These are phyloP conservation scores for Cerioporus squamosus DNA, from an alignment of 1,284 basidiomycete species.

Conservation along the genomic window DNA sequence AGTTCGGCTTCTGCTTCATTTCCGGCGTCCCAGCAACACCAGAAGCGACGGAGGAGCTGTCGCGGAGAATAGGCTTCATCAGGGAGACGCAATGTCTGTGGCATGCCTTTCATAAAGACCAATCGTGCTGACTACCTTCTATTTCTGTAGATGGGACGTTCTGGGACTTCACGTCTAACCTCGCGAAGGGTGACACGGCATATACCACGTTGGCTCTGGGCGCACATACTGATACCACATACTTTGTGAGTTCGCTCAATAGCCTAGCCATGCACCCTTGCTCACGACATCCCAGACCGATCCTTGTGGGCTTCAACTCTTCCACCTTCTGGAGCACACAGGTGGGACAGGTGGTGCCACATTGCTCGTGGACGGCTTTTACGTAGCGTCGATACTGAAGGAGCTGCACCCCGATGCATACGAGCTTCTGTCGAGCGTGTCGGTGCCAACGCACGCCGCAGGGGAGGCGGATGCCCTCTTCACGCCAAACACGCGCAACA, in stretches of 20 bases:
- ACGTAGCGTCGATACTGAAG: conserved; percentile 82
- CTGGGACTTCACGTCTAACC: conserved; percentile 96
- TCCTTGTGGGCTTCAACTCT: conserved; percentile 92
- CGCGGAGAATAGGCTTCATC: conserved; percentile 84
- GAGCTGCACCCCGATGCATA: conserved; percentile 79
- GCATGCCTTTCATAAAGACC: neutral
- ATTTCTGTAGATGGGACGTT: conserved; percentile 77
- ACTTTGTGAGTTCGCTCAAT: conserved; percentile 65
- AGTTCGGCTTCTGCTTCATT: conserved; percentile 91
- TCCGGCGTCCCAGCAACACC: conserved; percentile 81
- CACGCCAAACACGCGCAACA: conserved; percentile 58
- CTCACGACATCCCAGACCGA: conserved; percentile 64
- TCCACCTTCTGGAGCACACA: conserved; percentile 90
- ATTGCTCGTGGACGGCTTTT: conserved; percentile 94
- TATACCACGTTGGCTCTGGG: conserved; percentile 90
- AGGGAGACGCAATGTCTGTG: conserved; percentile 89
- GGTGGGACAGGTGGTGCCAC: conserved; percentile 85
- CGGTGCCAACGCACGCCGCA: conserved; percentile 87
- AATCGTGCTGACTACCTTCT: neutral
- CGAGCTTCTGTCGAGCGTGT: conserved; percentile 68
- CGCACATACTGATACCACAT: conserved; percentile 96
- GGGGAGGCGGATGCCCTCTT: conserved; percentile 75
- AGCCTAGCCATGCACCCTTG: no score
- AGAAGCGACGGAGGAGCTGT: conserved; percentile 84
- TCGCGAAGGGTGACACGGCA: conserved; percentile 89